phyloP scores from a whole-genome alignment of 2,329 filamentous ascomycete species.

The Diaporthe vaccinii region DNA sequence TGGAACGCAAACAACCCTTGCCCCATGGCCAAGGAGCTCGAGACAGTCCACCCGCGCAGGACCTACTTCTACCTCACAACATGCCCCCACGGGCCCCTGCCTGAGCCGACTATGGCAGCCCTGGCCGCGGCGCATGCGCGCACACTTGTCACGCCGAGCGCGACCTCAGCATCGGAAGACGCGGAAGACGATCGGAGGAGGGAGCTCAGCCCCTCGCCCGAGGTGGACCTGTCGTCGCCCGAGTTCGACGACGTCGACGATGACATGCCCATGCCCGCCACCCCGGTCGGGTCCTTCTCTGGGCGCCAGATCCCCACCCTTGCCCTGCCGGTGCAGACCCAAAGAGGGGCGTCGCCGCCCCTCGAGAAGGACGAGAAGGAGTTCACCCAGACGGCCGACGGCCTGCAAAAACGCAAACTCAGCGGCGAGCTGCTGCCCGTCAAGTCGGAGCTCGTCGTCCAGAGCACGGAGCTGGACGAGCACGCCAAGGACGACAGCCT shows the following conservation, averaged over 20 bases:
- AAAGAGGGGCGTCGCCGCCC: conserved; percentile 85
- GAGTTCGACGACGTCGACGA: conserved; percentile 84
- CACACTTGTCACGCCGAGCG: conserved; percentile 82
- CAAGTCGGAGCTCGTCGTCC: conserved; percentile 49
- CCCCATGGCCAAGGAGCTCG: conserved; percentile 92
- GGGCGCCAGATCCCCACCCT: conserved; percentile 48
- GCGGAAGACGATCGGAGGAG: conserved; percentile 74
- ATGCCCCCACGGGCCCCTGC: conserved; percentile 85
- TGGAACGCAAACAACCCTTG: conserved; percentile 86
- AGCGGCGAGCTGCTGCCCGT: conserved; percentile 57
- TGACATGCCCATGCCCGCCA: conserved; percentile 69
- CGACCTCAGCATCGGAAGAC: conserved; percentile 76
- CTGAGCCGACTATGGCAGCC: conserved; percentile 70
- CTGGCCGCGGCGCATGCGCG: conserved; percentile 64
- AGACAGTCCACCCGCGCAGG: conserved; percentile 91
- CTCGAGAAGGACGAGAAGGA: conserved; percentile 96
- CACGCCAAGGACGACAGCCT: conserved; percentile 64
- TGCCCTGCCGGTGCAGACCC: conserved; percentile 65
- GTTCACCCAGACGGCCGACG: conserved; percentile 95
- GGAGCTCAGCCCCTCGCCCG: conserved; percentile 89
- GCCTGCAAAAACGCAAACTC: conserved; percentile 77
- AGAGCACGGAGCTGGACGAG: conserved; percentile 56
- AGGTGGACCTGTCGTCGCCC: conserved; percentile 89
- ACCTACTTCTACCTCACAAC: conserved; percentile 97
- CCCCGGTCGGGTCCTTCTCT: conserved; percentile 75